Evolutionary conservation across 352 stramenopile species (phyloP).

Genomic region (Blastocystis sp.): DNA sequence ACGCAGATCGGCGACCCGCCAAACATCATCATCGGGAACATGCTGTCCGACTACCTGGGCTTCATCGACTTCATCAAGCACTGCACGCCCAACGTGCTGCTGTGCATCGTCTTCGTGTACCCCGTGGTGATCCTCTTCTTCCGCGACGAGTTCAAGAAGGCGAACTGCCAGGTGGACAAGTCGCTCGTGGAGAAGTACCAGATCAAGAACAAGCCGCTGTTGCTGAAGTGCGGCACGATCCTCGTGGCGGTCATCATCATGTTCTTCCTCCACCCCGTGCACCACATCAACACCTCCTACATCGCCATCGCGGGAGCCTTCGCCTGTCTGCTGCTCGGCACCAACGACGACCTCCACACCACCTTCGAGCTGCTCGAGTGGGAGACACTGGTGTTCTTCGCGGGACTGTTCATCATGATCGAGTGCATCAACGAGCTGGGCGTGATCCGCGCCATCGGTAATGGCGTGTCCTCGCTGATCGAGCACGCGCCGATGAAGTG

Average conservation of each 20-base stretch:
- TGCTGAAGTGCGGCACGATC: constrained; percentile 75
- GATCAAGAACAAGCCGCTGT: constrained; percentile 77
- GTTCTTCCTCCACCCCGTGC: constrained; percentile 79
- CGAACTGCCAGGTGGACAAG: constrained; percentile 75
- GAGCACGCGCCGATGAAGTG: constrained; percentile 75
- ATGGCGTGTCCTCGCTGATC: constrained; percentile 76
- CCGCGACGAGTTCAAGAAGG: constrained; percentile 76
- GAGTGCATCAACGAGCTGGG: constrained; percentile 78
- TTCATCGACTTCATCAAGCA: constrained; percentile 80
- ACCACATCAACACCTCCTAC: constrained; percentile 79
- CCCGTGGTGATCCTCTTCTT: constrained; percentile 76
- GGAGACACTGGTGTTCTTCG: constrained; percentile 79
- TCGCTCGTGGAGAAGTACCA: constrained; percentile 77
- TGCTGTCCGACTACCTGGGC: constrained; percentile 77
- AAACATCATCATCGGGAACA: constrained; percentile 80
- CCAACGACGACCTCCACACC: constrained; percentile 79
- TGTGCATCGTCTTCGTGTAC: constrained; percentile 77
- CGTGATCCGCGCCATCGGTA: constrained; percentile 77
- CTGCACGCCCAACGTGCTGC: constrained; percentile 75
- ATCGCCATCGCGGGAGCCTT: constrained; percentile 78
- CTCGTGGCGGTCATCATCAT: constrained; percentile 77
- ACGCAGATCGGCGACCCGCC: constrained; percentile 79
- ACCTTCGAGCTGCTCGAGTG: constrained; percentile 78
- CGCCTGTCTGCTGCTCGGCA: constrained; percentile 78
- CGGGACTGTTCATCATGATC: constrained; percentile 79